phyloP scores from a whole-genome alignment of 768 basidiomycete genomes.

The Rhizopogon vulgaris region DNA sequence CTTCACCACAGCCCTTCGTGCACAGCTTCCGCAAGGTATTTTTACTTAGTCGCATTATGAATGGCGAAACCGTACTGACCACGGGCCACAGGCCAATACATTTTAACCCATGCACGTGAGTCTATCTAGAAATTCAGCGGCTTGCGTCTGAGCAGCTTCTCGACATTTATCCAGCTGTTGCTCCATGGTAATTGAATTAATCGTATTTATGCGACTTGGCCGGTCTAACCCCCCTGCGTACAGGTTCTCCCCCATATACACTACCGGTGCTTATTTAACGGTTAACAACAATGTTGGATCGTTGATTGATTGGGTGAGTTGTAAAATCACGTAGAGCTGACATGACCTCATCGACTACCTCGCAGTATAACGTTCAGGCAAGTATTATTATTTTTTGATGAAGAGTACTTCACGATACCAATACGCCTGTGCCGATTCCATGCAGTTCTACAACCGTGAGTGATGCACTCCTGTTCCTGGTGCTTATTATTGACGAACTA shows the following conservation, averaged over 20 bases:
- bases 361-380: constrained; percentile 12
- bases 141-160: not conserved
- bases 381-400: not conserved
- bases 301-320: constrained; percentile 38
- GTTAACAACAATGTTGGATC: constrained; percentile 33
- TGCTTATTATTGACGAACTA: not conserved
- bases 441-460: constrained; percentile 38
- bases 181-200: constrained; percentile 29
- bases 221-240: not conserved
- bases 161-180: constrained; percentile 27
- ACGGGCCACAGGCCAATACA: constrained; percentile 15
- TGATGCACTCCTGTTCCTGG: not conserved
- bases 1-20: constrained; percentile 26
- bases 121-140: constrained; percentile 19
- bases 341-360: not conserved
- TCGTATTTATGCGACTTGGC: not conserved
- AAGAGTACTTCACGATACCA: not conserved
- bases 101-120: constrained; percentile 31
- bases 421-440: not conserved
- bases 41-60: not conserved
- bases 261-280: constrained; percentile 33
- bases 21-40: constrained; percentile 20
- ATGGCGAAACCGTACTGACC: not conserved
- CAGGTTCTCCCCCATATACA: constrained; percentile 32
- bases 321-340: not conserved